phyloP scores from a whole-genome alignment of 352 stramenopile genomes.

The Phytophthora sojae region DNA sequence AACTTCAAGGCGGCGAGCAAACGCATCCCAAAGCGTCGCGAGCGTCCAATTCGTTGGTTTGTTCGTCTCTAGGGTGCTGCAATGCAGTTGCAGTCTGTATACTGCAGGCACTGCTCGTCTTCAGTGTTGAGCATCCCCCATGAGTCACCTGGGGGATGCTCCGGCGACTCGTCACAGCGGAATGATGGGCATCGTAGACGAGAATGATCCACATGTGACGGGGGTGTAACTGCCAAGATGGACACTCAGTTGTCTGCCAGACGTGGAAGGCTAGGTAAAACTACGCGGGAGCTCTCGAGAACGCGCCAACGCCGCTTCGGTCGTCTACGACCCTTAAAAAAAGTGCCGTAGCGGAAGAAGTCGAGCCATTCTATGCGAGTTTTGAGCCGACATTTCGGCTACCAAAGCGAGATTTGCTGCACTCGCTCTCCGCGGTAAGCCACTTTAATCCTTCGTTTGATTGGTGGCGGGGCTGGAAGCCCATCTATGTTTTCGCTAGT shows the following conservation, averaged over 20 bases:
- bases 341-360: conserved; percentile 1
- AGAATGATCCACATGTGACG: conserved; percentile 24
- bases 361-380: conserved; percentile 2
- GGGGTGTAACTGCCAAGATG: not conserved
- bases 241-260: not conserved
- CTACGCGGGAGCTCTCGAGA: not conserved
- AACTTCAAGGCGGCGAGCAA: conserved; percentile 7
- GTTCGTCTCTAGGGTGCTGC: too few species aligned
- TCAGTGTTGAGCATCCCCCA: not conserved
- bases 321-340: conserved; percentile 4
- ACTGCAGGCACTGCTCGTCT: not conserved
- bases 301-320: not conserved
- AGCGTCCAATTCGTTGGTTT: not conserved
- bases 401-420: conserved; percentile 21
- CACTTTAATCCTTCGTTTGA: conserved; percentile 11
- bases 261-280: not conserved
- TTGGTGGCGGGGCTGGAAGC: conserved; percentile 15
- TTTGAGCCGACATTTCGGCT: conserved; percentile 11
- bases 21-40: not conserved
- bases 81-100: not conserved
- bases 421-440: conserved; percentile 23
- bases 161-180: conserved; percentile 15
- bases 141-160: conserved; percentile 9
- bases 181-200: conserved; percentile 30
- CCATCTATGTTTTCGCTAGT: conserved; percentile 33